phyloP scores from a whole-genome alignment of 177 flowering plant species.

The Telopea speciosissima region DNA sequence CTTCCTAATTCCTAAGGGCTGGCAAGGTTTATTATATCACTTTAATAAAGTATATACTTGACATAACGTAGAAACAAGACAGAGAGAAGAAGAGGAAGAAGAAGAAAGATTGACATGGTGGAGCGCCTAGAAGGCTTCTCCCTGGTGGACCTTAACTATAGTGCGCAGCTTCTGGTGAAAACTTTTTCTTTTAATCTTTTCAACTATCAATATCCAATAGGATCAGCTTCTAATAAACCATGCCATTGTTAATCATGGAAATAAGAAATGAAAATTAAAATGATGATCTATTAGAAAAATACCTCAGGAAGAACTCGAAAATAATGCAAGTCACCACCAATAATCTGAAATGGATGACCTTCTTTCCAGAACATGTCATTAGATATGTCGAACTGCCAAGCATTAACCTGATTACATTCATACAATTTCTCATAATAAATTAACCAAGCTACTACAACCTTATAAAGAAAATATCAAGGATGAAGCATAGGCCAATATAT shows the following conservation, averaged over 20 bases:
- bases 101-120: too few species aligned
- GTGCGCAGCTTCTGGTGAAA: too few species aligned
- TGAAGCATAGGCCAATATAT: neutral
- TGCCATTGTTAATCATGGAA: neutral
- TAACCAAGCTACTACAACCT: neutral
- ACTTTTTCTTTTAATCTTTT: neutral
- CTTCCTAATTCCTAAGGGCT: too few species aligned
- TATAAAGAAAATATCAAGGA: neutral
- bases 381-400: conserved; percentile 48
- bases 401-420: conserved; percentile 25
- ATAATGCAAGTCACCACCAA: conserved; percentile 93
- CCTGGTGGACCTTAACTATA: too few species aligned
- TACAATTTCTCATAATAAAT: neutral
- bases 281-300: neutral
- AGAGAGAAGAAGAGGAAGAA: too few species aligned
- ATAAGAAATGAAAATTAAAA: neutral
- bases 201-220: neutral
- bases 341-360: conserved; percentile 62
- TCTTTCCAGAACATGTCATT: conserved; percentile 86
- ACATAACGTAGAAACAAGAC: too few species aligned
- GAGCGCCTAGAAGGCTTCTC: too few species aligned
- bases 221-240: neutral
- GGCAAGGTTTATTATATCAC: too few species aligned
- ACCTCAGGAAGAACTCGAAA: conserved; percentile 88
- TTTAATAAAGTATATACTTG: too few species aligned